A percentile compares a stretch with the other conserved stretches of the same genome.
phyloP scores from a whole-genome alignment of 345 rosid genomes.

The Crucihimalaya himalaica region DNA sequence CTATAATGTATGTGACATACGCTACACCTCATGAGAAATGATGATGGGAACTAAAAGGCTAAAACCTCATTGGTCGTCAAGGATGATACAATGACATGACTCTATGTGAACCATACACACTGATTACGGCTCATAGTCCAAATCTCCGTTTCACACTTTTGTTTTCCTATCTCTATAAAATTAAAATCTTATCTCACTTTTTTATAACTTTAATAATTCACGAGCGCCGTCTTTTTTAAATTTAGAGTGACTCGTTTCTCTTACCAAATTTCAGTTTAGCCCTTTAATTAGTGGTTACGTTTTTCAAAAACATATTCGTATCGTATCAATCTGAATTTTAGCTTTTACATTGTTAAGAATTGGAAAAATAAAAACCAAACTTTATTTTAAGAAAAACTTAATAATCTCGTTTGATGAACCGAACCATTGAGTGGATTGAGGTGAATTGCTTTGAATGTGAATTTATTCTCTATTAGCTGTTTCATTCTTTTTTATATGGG shows the following conservation, averaged over 20 bases:
- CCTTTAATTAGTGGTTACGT: conserved; percentile 11
- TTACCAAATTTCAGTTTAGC: background rate
- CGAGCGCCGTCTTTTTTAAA: conserved; percentile 31
- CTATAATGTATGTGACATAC: conserved; percentile 1
- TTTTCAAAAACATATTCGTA: background rate
- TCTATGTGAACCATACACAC: conserved; percentile 5
- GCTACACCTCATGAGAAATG: background rate
- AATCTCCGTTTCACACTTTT: background rate
- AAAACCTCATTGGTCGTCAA: conserved; percentile 19
- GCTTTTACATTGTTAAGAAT: background rate
- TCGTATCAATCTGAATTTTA: background rate
- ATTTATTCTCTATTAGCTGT: conserved; percentile 1
- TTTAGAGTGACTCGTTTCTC: background rate
- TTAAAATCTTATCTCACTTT: conserved; percentile 22
- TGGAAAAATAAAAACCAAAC: background rate
- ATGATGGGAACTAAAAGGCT: background rate
- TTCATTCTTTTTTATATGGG: background rate
- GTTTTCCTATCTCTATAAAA: background rate
- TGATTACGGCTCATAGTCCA: background rate
- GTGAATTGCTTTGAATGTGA: background rate
- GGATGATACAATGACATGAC: background rate
- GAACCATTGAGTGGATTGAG: background rate
- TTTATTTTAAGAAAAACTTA: background rate
- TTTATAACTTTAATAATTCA: conserved; percentile 32
- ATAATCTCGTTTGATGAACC: background rate